phyloP scores from a whole-genome alignment of 108 stramenopile genomes.

The Conticribra guillardii region DNA sequence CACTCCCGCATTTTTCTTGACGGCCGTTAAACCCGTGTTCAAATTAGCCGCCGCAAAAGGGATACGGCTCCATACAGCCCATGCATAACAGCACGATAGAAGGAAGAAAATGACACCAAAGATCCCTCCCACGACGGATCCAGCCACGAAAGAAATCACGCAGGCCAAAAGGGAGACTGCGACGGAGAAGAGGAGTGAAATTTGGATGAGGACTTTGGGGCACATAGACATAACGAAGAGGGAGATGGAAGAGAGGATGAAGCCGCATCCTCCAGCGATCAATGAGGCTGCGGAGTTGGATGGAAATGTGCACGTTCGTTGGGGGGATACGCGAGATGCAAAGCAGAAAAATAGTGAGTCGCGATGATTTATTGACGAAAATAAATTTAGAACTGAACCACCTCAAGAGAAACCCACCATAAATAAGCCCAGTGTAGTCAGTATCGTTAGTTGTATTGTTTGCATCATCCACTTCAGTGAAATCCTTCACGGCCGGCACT shows the following conservation, averaged over 20 bases:
- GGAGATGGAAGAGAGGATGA: conserved; percentile 52
- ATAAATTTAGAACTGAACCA: too few species aligned
- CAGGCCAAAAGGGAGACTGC: conserved; percentile 39
- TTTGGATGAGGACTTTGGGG: conserved; percentile 65
- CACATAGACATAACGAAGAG: conserved; percentile 71
- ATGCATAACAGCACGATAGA: conserved; percentile 64
- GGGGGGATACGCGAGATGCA: too few species aligned
- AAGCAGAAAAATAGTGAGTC: too few species aligned
- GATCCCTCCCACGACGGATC: conserved; percentile 42
- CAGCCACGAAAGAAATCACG: conserved; percentile 46
- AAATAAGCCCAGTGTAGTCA: conserved; percentile 34
- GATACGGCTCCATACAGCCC: conserved; percentile 71
- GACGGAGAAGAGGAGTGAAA: conserved; percentile 60
- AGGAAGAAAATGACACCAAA: conserved; percentile 61
- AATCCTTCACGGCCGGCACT: conserved; percentile 25
- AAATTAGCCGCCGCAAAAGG: conserved; percentile 83
- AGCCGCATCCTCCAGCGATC: conserved; percentile 31
- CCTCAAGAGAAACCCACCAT: conserved; percentile 15
- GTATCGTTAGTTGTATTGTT: conserved; percentile 9
- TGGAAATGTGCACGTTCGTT: background rate
- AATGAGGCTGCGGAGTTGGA: background rate
- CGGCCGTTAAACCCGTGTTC: conserved; percentile 66
- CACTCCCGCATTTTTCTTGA: conserved; percentile 65
- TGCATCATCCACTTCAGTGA: background rate
- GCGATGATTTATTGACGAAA: too few species aligned